Conservation (phyloP, 2,329 filamentous ascomycete species). For the Cladorrhinum sp. region DNA sequence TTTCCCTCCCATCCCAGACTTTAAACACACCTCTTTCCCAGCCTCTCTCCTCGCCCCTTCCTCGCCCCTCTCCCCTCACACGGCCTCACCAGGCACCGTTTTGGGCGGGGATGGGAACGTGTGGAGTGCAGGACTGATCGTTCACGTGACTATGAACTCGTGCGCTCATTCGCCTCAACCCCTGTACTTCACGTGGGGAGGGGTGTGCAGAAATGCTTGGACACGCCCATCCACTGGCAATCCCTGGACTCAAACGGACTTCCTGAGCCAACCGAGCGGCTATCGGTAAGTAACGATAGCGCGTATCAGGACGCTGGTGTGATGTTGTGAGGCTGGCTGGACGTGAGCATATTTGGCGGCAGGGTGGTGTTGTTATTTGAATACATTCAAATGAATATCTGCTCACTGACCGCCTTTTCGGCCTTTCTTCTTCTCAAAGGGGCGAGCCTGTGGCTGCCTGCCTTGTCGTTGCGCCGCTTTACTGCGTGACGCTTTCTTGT, state of each 20-base stretch:
- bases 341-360: neutral
- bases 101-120: slow-evolving; percentile 14
- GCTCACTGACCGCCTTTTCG: slow-evolving; percentile 24
- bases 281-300: neutral
- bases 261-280: neutral
- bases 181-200: neutral
- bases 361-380: neutral
- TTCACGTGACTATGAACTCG: slow-evolving; percentile 24
- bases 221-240: neutral
- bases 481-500: slow-evolving; percentile 15
- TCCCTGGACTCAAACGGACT: neutral
- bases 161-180: slow-evolving; percentile 19
- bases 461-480: slow-evolving; percentile 19
- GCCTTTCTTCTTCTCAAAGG: slow-evolving; percentile 11
- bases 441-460: neutral
- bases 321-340: neutral
- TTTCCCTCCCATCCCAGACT: too few species aligned
- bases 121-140: slow-evolving; percentile 26
- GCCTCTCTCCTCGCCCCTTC: neutral
- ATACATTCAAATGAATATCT: neutral
- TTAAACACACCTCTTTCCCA: neutral
- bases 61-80: neutral
- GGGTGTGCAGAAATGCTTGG: slow-evolving; percentile 1
- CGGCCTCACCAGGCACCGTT: neutral
- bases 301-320: neutral